Evolutionary conservation across 306 rosid genomes (phyloP).

Genomic region (Gastrolobium villosum): DNA sequence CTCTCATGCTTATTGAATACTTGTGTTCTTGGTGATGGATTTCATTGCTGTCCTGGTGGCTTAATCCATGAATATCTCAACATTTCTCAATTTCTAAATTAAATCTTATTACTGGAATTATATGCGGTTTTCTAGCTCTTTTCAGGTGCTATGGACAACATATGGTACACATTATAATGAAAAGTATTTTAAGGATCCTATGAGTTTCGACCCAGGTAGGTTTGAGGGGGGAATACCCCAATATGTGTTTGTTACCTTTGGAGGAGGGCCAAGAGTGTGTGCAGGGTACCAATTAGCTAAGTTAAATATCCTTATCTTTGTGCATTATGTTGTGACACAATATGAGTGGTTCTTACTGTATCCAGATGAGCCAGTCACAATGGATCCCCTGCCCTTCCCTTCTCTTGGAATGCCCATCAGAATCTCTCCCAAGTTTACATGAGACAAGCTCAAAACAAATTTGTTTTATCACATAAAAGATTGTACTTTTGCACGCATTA

Average conservation of each 20-base stretch:
- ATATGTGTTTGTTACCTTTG: constrained; percentile 78
- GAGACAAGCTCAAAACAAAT: constrained; percentile 12
- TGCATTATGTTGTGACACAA: constrained; percentile 76
- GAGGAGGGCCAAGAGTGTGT: constrained; percentile 92
- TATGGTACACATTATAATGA: constrained; percentile 77
- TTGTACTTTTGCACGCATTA: constrained; percentile 28
- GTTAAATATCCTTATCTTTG: constrained; percentile 74
- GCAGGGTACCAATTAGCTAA: constrained; percentile 88
- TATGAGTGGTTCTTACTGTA: constrained; percentile 72
- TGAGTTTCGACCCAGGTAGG: constrained; percentile 77
- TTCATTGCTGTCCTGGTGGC: too few species aligned
- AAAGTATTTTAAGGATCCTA: constrained; percentile 71
- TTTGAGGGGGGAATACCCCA: constrained; percentile 67
- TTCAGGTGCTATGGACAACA: constrained; percentile 83
- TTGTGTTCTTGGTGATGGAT: too few species aligned
- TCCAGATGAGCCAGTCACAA: constrained; percentile 66
- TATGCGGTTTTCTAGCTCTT: background rate
- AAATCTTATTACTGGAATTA: constrained; percentile 2
- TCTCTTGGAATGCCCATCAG: constrained; percentile 86
- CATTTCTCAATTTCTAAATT: constrained; percentile 1
- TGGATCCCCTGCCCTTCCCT: constrained; percentile 88
- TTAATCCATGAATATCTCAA: background rate
- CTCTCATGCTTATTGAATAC: too few species aligned
- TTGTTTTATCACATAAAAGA: constrained; percentile 5
- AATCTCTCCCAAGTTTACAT: constrained; percentile 59